Conservation (phyloP, 768 basidiomycete genomes). For the Inosperma sp. region DNA sequence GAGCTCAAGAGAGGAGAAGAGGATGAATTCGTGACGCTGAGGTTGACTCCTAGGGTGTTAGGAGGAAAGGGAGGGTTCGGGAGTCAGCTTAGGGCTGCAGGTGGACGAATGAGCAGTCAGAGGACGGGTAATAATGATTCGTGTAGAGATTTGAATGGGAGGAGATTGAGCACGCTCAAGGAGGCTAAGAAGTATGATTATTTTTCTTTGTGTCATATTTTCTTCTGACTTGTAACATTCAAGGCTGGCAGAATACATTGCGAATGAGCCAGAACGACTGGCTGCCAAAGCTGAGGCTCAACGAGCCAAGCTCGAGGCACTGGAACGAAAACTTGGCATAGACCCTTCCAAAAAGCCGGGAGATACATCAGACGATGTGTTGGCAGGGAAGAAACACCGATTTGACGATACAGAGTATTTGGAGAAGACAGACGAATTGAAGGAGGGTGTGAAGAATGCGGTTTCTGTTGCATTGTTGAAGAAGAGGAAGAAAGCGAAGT, state of each 20-base stretch:
- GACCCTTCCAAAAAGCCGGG: slow-evolving; percentile 30
- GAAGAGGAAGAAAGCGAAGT: slow-evolving; percentile 23
- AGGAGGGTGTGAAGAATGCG: slow-evolving; percentile 87
- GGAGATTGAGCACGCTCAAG: slow-evolving; percentile 89
- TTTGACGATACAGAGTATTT: slow-evolving; percentile 91
- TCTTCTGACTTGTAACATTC: not conserved
- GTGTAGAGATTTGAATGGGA: slow-evolving; percentile 86
- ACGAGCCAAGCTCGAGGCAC: slow-evolving; percentile 74
- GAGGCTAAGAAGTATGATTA: slow-evolving; percentile 85
- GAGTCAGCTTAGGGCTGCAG: slow-evolving; percentile 91
- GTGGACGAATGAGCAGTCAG: slow-evolving; percentile 95
- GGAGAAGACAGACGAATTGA: slow-evolving; percentile 86
- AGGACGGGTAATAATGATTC: slow-evolving; percentile 95
- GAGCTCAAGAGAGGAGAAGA: slow-evolving; percentile 20
- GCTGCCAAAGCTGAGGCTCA: slow-evolving; percentile 74
- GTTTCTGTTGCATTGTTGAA: slow-evolving; percentile 55
- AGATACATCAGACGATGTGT: slow-evolving; percentile 38
- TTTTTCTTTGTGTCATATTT: not conserved
- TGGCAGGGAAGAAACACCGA: slow-evolving; percentile 76
- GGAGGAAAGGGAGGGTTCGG: slow-evolving; percentile 99
- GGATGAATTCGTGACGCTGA: slow-evolving; percentile 51
- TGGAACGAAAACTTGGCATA: slow-evolving; percentile 85
- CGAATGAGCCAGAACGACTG: slow-evolving; percentile 75
- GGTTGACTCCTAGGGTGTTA: slow-evolving; percentile 66
- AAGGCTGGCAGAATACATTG: slow-evolving; percentile 83